Conservation (phyloP, 2,329 filamentous ascomycete species). For the Escovopsis sp. region DNA sequence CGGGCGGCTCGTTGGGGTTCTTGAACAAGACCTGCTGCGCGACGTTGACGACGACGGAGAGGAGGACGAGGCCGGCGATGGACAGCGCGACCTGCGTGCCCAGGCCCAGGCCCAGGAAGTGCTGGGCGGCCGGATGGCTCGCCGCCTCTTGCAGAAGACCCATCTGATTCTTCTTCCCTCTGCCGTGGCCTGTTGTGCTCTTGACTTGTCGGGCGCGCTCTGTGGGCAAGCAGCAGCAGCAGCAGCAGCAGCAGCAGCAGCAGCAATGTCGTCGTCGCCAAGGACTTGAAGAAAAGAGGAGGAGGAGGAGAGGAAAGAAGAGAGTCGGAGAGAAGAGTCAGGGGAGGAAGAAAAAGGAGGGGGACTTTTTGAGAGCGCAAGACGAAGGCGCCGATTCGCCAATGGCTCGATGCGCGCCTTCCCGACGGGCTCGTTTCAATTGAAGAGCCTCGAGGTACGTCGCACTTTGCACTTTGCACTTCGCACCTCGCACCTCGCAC, state of each 20-base stretch:
- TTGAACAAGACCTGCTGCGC: slow-evolving; percentile 64
- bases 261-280: not conserved
- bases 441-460: too few species aligned
- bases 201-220: not conserved
- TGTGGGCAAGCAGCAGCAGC: not conserved
- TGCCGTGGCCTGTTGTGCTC: too few species aligned
- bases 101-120: slow-evolving; percentile 32
- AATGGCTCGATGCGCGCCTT: too few species aligned
- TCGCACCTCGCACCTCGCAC: too few species aligned
- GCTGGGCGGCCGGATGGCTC: slow-evolving; percentile 33
- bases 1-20: slow-evolving; percentile 65
- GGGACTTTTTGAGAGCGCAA: not conserved
- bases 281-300: not conserved
- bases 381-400: too few species aligned
- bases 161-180: slow-evolving; percentile 23
- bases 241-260: not conserved
- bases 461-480: too few species aligned
- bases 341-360: not conserved
- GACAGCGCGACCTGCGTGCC: slow-evolving; percentile 32
- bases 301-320: not conserved
- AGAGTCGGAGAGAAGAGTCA: too few species aligned
- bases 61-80: slow-evolving; percentile 28
- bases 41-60: slow-evolving; percentile 64
- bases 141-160: slow-evolving; percentile 39
- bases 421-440: too few species aligned